phyloP scores from a whole-genome alignment of 495 filamentous ascomycete species.

The Xylaria palmicola region DNA sequence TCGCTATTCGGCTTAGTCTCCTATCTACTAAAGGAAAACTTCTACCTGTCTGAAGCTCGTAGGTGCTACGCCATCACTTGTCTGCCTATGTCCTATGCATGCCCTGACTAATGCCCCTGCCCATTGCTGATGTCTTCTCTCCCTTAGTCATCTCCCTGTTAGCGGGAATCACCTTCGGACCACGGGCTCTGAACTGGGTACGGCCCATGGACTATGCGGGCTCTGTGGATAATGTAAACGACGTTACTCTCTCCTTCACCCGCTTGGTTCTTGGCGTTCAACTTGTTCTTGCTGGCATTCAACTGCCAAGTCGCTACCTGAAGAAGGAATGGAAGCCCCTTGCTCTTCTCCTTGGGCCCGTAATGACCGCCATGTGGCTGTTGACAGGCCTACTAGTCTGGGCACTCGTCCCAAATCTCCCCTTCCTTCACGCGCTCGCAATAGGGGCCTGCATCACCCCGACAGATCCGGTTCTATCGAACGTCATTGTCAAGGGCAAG shows the following conservation, averaged over 20 bases:
- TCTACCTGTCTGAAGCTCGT: conserved; percentile 90
- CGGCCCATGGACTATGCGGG: conserved; percentile 75
- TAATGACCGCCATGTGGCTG: conserved; percentile 91
- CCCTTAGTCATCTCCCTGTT: conserved; percentile 74
- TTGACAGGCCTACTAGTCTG: conserved; percentile 73
- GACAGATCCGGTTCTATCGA: conserved; percentile 87
- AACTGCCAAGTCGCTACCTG: conserved; percentile 86
- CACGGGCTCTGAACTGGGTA: conserved; percentile 74
- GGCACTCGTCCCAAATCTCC: conserved; percentile 70
- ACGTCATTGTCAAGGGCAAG: conserved; percentile 89
- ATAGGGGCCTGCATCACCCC: conserved; percentile 85
- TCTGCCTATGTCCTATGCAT: neutral
- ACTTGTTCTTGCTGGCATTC: conserved; percentile 83
- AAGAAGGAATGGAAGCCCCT: conserved; percentile 78
- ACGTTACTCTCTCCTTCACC: conserved; percentile 73
- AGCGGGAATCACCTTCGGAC: conserved; percentile 75
- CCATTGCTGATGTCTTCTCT: neutral
- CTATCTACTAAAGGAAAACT: conserved; percentile 84
- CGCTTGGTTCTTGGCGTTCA: conserved; percentile 90
- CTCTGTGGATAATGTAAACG: conserved; percentile 42
- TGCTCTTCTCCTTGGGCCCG: conserved; percentile 73
- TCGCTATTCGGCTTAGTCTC: conserved; percentile 85
- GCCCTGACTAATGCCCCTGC: neutral
- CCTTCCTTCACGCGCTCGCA: conserved; percentile 74
- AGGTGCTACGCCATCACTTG: conserved; percentile 41